Evolutionary conservation across 768 basidiomycete species (phyloP).

Genomic region (Termitomyces sp.): DNA sequence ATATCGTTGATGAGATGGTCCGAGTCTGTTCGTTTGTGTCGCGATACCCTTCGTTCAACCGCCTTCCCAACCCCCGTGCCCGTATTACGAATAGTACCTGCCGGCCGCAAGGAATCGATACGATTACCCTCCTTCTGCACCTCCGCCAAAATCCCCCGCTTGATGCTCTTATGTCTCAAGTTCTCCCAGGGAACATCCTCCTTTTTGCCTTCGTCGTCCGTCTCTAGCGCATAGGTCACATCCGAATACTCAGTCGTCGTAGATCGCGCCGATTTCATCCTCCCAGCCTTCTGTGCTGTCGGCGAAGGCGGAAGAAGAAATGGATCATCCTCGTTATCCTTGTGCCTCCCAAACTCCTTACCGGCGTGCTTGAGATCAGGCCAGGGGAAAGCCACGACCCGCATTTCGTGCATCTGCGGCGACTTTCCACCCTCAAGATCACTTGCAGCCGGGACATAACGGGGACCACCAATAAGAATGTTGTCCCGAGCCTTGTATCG

Average conservation of each 20-base stretch:
- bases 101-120: conserved; percentile 29
- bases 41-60: conserved; percentile 12
- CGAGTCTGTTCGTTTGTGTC: conserved; percentile 24
- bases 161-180: conserved; percentile 48
- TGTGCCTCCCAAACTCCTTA: neutral
- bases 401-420: conserved; percentile 9
- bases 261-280: conserved; percentile 18
- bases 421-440: conserved; percentile 17
- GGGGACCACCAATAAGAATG: conserved; percentile 15
- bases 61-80: neutral
- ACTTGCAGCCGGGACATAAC: conserved; percentile 23
- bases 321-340: conserved; percentile 13
- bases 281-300: conserved; percentile 2
- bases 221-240: conserved; percentile 13
- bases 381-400: conserved; percentile 15
- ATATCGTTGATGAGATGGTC: conserved; percentile 23
- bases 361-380: conserved; percentile 12
- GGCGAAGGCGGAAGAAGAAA: conserved; percentile 22
- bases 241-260: conserved; percentile 10
- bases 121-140: conserved; percentile 33
- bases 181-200: conserved; percentile 38
- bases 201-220: conserved; percentile 19
- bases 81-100: conserved; percentile 16
- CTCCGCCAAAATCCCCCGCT: conserved; percentile 45
- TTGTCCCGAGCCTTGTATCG: conserved; percentile 15